Conservation (phyloP, 495 filamentous ascomycete genomes). For the Letharia lupina region DNA sequence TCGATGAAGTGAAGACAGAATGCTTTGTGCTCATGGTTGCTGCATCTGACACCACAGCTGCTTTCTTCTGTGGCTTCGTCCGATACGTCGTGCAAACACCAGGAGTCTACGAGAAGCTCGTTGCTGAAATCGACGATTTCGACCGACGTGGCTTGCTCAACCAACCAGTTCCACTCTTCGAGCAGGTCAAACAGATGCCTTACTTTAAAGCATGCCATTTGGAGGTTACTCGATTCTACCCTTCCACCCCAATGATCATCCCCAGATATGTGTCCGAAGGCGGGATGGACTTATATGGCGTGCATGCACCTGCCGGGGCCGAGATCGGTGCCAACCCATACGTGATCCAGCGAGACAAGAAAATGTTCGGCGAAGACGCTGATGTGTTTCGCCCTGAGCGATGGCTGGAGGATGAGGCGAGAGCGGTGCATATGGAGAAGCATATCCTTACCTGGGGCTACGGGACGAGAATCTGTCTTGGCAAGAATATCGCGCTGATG, state of each 20-base stretch:
- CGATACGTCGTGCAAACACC: not conserved
- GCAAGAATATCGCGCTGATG: conserved; percentile 47
- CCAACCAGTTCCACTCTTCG: not conserved
- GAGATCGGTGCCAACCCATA: not conserved
- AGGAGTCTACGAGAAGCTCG: not conserved
- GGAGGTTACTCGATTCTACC: not conserved
- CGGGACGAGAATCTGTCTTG: conserved; percentile 46
- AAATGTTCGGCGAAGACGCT: not conserved
- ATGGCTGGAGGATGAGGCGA: not conserved
- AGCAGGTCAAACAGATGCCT: not conserved
- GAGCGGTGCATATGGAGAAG: not conserved
- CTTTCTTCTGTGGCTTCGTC: conserved; percentile 47
- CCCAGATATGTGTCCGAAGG: not conserved
- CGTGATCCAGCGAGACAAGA: not conserved
- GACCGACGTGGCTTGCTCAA: not conserved
- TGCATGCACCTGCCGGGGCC: not conserved
- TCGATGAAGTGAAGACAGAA: conserved; percentile 47
- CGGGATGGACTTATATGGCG: not conserved
- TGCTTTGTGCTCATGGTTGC: conserved; percentile 49
- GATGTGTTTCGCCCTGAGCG: not conserved
- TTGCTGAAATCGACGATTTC: not conserved
- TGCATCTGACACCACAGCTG: conserved; percentile 57
- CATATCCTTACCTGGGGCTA: conserved; percentile 38
- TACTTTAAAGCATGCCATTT: not conserved
- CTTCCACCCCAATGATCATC: not conserved